A percentile compares a stretch with the other conserved stretches of the same genome.
phyloP scores from a whole-genome alignment of 805 yeast species.

The Schwanniomyces vanrijiae region DNA sequence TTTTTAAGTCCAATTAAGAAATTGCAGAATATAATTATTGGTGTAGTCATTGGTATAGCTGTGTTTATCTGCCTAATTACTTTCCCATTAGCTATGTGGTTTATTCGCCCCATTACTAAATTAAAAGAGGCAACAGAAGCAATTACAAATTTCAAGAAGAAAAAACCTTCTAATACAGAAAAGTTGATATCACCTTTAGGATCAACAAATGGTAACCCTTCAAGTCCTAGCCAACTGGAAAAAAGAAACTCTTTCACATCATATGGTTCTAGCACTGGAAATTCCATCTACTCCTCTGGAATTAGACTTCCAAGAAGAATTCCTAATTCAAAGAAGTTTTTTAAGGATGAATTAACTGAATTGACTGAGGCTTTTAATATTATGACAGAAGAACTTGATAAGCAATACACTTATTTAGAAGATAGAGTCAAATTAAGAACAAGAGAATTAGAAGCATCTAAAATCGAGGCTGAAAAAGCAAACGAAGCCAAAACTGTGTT shows the following conservation, averaged over 20 bases:
- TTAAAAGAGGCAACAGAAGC: conserved; percentile 82
- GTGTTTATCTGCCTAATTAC: conserved; percentile 73
- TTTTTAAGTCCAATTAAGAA: conserved; percentile 65
- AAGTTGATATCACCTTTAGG: conserved; percentile 1
- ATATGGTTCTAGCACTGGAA: conserved; percentile 27
- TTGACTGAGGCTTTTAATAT: conserved; percentile 85
- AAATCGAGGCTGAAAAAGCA: conserved; percentile 88
- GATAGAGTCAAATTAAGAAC: conserved; percentile 87
- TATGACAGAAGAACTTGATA: conserved; percentile 85
- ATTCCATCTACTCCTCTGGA: conserved; percentile 42
- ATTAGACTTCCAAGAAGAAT: conserved; percentile 40
- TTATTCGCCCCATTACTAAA: conserved; percentile 78
- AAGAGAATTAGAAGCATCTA: conserved; percentile 82
- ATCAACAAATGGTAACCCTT: conserved; percentile 7
- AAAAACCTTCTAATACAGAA: conserved; percentile 10
- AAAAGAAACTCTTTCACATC: conserved; percentile 35
- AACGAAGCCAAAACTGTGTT: conserved; percentile 86
- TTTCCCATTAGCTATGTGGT: conserved; percentile 79
- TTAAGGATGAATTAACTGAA: conserved; percentile 85
- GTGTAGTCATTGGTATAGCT: conserved; percentile 78
- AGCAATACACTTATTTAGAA: conserved; percentile 81
- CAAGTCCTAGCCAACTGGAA: conserved; percentile 15
- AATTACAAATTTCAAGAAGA: conserved; percentile 47
- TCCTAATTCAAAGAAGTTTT: conserved; percentile 42
- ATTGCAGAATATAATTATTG: conserved; percentile 68